Percentiles rank a stretch among this genome's conserved stretches.
Conservation (phyloP, 2,329 filamentous ascomycete species). For the Microdochium trichocladiopsis region DNA sequence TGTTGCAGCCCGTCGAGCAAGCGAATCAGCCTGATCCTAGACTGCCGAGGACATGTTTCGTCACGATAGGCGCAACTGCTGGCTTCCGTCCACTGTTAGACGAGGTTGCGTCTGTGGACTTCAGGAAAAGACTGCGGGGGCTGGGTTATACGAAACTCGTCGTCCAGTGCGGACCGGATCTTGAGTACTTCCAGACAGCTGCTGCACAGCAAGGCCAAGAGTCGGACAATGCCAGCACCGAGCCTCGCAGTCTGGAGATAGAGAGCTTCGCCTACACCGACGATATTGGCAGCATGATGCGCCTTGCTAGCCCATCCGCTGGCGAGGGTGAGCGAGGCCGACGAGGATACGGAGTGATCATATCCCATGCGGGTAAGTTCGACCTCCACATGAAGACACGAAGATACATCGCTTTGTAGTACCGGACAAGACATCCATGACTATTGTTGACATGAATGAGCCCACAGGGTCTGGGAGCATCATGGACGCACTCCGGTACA, state of each 20-base stretch:
- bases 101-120: constrained; percentile 53
- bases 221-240: constrained; percentile 13
- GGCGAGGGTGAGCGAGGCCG: constrained; percentile 19
- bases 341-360: constrained; percentile 61
- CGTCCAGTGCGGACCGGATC: constrained; percentile 74
- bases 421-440: too few relatives aligned
- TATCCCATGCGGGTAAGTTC: constrained; percentile 77
- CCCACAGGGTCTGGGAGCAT: constrained; percentile 80
- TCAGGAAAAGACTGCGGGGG: constrained; percentile 52
- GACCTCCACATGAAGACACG: too few relatives aligned
- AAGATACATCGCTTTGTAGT: too few relatives aligned
- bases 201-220: constrained; percentile 13
- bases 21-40: neutral
- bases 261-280: constrained; percentile 61
- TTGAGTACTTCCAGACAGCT: constrained; percentile 41
- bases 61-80: constrained; percentile 89
- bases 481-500: constrained; percentile 69
- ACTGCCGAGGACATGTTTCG: constrained; percentile 38
- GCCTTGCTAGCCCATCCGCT: constrained; percentile 37
- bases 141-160: constrained; percentile 64
- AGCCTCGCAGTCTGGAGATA: constrained; percentile 38
- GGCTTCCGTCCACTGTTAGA: constrained; percentile 68
- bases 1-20: neutral
- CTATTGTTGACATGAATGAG: too few relatives aligned
- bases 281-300: constrained; percentile 54